Base-by-base conservation (phyloP, 2,329 filamentous ascomycete species). In the Aspergillus pseudoviridinutans region DNA sequence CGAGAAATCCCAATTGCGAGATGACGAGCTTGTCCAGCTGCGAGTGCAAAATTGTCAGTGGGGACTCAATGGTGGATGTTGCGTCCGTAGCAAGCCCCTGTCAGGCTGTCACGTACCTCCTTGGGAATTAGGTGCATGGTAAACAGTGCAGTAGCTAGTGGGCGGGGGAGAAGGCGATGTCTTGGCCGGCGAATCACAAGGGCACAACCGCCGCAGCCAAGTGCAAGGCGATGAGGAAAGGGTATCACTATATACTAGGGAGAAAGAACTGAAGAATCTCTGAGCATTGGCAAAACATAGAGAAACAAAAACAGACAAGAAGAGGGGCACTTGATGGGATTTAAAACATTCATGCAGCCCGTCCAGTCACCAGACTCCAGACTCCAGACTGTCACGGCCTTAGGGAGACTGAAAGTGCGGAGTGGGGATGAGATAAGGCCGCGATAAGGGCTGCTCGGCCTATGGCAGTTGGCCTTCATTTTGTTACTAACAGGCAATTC, bases 21-120 rank as follows among this genome's bases (percentile, higher is more conserved):
- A 96, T 93, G 73, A 89, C 84, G 76, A 97, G 90, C 86, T 97
- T 97, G 82, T 97, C 93, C 71, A 97, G 83, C 93, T 97, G 58
- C 56, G 42, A 29, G 47, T 41, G 25, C 25, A 46, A 57, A 56
- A 54, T 49, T n/a, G 12, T 47, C 6, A 38, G 22, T 47, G 20
- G 3, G 6, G 22, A 44, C 3, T 24, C 9, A 27, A 7, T 47
- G 12, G 22, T 46, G 60, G 60, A 44, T 41, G 9, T 28, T 25
- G 50, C 22, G 28, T 51, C 27, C 9, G 32, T 27, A 6, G 20
- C 56, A 12, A 38, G 20, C 50, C 38, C 51, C 47, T 47, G 51
- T 25, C 25, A 25, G 25, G 25, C 25, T 25, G 25, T 58, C 22
- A 50, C 51, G 51, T 68, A 77, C 77, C 75, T 79, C 77, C 67